Evolutionary conservation across 2,329 filamentous ascomycete genomes (phyloP), one percentile per base, ranked within the genome.

Genomic region (Calcarisporium arbuscula): DNA sequence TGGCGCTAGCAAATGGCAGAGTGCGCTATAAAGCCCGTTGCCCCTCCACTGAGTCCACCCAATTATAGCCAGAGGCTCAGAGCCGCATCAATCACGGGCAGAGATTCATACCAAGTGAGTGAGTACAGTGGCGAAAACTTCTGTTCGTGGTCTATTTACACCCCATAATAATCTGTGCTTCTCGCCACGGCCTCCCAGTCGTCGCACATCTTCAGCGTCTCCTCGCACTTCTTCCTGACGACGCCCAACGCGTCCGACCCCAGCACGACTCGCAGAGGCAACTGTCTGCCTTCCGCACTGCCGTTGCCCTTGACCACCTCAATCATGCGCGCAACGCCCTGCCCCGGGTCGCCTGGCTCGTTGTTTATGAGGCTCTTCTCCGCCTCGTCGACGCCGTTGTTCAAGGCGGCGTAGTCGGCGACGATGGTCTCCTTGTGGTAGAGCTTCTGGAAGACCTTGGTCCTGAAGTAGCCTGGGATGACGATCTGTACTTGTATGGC

Each of bases 311-410:
- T 58, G 1, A 69, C 72, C 12, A 78, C 47, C 34, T 77, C 67
- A 43, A 75, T 73, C 56, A 75, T 72, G 0, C 62, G 61, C 16
- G 62, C 54, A 2, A 65, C 68, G 4, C 60, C 71, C 47, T 74
- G 70, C 0, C 43, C 42, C 4, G 70, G 65, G 39, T 77, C 70
- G 4, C 72, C 70, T 2, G 64, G 61, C 32, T 73, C 63, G 34
- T 68, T 54, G 0, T 33, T 34, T 1, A 41, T 38, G 8, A 50
- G 8, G 8, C 31, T 33, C 8, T 45, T 39, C 19, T 53, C 47
- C 4, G 33, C 37, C 5, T 46, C 37, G 9, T 42, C 29, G 3
- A 52, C 47, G 0, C 30, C 44, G 0, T 48, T 44, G 14, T 61
- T 60, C 36, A 61, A 60, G 5, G 44, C 32, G 0, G 47, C 45